Evolutionary conservation across 108 stramenopile genomes (phyloP).

Genomic region (Bacterosira constricta): DNA sequence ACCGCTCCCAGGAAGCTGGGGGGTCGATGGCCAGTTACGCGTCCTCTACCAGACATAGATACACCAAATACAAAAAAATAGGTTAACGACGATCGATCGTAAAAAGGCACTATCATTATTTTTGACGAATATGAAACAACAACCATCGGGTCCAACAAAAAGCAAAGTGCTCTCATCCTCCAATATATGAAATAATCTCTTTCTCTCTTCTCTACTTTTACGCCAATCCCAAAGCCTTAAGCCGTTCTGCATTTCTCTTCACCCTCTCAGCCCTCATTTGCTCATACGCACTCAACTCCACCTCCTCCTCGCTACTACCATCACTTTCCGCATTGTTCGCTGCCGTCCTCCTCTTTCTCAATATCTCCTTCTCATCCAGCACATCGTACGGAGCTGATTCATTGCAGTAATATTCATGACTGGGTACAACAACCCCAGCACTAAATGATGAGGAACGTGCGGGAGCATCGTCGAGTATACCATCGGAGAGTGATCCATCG

Average conservation of each 20-base stretch:
- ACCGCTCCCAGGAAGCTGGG: too few relatives aligned
- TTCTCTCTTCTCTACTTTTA: conserved; percentile 24
- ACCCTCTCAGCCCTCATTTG: conserved; percentile 83
- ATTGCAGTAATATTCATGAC: conserved; percentile 63
- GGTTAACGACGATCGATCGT: too few relatives aligned
- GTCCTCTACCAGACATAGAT: too few relatives aligned
- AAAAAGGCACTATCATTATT: too few relatives aligned
- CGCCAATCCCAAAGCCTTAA: conserved; percentile 80
- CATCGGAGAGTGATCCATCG: conserved; percentile 50
- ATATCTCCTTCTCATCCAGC: conserved; percentile 67
- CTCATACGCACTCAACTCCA: conserved; percentile 90
- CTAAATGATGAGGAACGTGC: conserved; percentile 22
- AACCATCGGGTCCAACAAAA: too few relatives aligned
- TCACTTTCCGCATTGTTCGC: conserved; percentile 11
- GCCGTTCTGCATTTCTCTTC: conserved; percentile 82
- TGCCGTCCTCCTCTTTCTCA: conserved; percentile 43
- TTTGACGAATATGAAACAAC: too few relatives aligned
- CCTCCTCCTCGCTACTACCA: conserved; percentile 37
- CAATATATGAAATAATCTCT: too few relatives aligned
- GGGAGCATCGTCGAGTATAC: conserved; percentile 51
- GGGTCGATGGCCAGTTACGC: too few relatives aligned
- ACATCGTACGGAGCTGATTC: conserved; percentile 55
- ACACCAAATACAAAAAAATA: too few relatives aligned
- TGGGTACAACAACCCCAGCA: conserved; percentile 34
- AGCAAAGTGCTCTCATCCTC: too few relatives aligned